Conservation (phyloP, 805 yeast genomes). For the Priceomyces carsonii region DNA sequence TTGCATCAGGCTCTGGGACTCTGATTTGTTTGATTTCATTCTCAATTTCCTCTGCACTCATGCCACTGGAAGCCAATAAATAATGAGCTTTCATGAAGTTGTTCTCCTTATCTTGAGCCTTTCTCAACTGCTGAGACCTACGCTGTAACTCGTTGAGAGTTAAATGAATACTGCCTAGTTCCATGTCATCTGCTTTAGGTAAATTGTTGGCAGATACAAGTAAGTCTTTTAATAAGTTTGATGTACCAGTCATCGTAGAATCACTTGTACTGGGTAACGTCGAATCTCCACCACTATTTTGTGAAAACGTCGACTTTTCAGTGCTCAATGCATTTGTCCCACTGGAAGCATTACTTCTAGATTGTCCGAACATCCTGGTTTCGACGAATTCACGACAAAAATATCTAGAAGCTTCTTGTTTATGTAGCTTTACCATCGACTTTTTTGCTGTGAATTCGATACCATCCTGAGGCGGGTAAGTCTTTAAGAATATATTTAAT, state of each 20-base stretch:
- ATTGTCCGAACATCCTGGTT: slow-evolving; percentile 10
- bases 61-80: slow-evolving; percentile 84
- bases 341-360: slow-evolving; percentile 5
- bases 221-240: slow-evolving; percentile 59
- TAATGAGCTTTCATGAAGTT: slow-evolving; percentile 78
- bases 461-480: slow-evolving; percentile 5
- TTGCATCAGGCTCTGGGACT: slow-evolving; percentile 8
- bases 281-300: slow-evolving; percentile 6
- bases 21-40: slow-evolving; percentile 45
- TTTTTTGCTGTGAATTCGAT: not conserved
- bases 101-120: slow-evolving; percentile 30
- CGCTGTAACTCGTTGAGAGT: slow-evolving; percentile 77
- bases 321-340: slow-evolving; percentile 2
- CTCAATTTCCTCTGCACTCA: slow-evolving; percentile 82
- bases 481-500: slow-evolving; percentile 1
- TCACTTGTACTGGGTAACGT: slow-evolving; percentile 9
- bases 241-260: slow-evolving; percentile 8
- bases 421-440: too few species aligned
- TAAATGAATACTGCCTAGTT: slow-evolving; percentile 77
- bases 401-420: not conserved
- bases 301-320: slow-evolving; percentile 4
- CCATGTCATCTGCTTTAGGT: slow-evolving; percentile 59
- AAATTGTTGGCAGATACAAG: slow-evolving; percentile 75
- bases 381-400: too few species aligned
- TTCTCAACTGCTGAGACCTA: slow-evolving; percentile 60